Conservation (phyloP, 2,329 filamentous ascomycete genomes). For the Microdochium bolleyi region DNA sequence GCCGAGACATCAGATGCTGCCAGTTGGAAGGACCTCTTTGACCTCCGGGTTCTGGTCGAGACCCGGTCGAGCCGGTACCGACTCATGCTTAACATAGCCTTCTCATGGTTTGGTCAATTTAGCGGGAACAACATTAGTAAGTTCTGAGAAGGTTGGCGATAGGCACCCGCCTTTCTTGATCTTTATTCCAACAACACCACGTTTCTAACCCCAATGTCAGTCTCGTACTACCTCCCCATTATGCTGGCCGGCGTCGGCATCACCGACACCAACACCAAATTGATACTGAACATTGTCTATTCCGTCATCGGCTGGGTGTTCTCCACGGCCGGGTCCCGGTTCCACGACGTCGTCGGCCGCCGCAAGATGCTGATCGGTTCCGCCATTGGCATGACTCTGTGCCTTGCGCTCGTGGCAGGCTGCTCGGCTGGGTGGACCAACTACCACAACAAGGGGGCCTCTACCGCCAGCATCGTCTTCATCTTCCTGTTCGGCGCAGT, state of each 20-base stretch:
- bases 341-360: conserved; percentile 30
- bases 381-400: conserved; percentile 25
- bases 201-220: conserved; percentile 11
- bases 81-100: conserved; percentile 28
- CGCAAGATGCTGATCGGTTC: conserved; percentile 28
- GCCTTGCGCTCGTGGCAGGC: conserved; percentile 25
- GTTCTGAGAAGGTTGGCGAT: conserved; percentile 2
- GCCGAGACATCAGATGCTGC: conserved; percentile 21
- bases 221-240: conserved; percentile 28
- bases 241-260: conserved; percentile 31
- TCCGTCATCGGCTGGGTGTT: conserved; percentile 28
- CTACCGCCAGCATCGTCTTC: conserved; percentile 26
- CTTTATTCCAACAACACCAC: not conserved
- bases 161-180: not conserved
- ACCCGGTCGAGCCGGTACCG: conserved; percentile 25
- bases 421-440: conserved; percentile 24
- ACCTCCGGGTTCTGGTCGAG: conserved; percentile 24
- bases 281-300: conserved; percentile 30
- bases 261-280: conserved; percentile 25
- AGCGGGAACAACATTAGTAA: conserved; percentile 25
- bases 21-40: conserved; percentile 26
- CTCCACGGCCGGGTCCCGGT: conserved; percentile 24
- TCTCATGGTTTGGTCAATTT: conserved; percentile 32
- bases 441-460: conserved; percentile 22
- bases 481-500: conserved; percentile 29